These are phyloP conservation scores for Pythium brachiatum DNA, from an alignment of 352 stramenopile genomes.

Conservation along the genomic window DNA sequence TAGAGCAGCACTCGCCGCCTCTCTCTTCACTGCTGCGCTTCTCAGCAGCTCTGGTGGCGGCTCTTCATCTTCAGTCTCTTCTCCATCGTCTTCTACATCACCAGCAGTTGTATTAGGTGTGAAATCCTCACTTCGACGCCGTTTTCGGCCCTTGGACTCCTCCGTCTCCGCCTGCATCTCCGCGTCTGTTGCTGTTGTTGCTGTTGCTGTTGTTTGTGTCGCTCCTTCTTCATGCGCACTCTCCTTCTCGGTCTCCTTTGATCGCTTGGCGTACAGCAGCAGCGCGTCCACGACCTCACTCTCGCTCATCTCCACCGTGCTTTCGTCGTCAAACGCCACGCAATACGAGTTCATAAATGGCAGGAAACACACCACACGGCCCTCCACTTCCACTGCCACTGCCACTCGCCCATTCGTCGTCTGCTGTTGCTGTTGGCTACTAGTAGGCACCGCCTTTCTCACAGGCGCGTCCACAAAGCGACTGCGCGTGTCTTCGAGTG, in stretches of 20 bases:
- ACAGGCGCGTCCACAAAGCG: constrained; percentile 54
- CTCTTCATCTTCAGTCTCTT: constrained; percentile 28
- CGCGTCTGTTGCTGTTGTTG: background rate
- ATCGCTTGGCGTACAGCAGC: constrained; percentile 36
- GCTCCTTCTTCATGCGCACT: background rate
- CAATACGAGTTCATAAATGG: constrained; percentile 60
- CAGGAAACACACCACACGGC: constrained; percentile 50
- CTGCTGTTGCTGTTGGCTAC: constrained; percentile 14
- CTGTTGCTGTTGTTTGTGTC: background rate
- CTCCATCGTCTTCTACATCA: constrained; percentile 14
- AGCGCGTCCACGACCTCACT: constrained; percentile 59
- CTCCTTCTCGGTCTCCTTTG: background rate
- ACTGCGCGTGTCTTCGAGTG: constrained; percentile 45
- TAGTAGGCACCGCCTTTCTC: constrained; percentile 2
- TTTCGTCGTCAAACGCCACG: constrained; percentile 52
- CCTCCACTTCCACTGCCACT: constrained; percentile 13
- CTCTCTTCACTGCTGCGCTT: constrained; percentile 1
- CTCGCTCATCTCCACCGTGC: constrained; percentile 46
- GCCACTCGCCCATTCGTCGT: background rate
- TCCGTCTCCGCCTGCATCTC: background rate
- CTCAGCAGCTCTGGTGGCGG: background rate
- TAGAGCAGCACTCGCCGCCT: background rate
- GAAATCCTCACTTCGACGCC: constrained; percentile 12
- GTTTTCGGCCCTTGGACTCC: background rate
- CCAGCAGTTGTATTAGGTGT: background rate